Conservation (phyloP, 1,284 basidiomycete species). For the Calocybe gambosa region DNA sequence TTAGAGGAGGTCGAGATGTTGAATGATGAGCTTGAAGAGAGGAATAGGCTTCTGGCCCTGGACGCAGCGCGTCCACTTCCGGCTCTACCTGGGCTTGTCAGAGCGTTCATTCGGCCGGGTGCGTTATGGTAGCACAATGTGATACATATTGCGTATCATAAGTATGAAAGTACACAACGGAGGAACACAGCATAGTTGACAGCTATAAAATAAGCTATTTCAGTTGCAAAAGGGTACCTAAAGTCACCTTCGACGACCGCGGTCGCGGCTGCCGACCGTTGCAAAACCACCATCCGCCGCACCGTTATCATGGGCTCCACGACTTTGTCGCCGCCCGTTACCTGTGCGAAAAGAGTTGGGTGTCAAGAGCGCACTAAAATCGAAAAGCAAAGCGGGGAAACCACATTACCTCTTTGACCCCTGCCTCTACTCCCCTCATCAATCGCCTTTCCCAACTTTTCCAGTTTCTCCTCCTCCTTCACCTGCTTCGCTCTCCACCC, state of each 20-base stretch:
- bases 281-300: not conserved
- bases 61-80: not conserved
- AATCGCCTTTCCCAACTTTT: conserved; percentile 6
- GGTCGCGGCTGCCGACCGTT: not conserved
- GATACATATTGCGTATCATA: not conserved
- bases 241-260: not conserved
- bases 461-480: conserved; percentile 22
- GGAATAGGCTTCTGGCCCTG: not conserved
- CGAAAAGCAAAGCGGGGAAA: not conserved
- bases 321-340: not conserved
- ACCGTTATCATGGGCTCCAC: no score
- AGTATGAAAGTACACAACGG: not conserved
- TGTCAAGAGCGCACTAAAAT: not conserved
- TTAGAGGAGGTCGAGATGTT: not conserved
- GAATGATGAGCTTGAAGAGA: not conserved
- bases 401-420: not conserved
- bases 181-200: not conserved
- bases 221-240: no score
- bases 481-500: conserved; percentile 30
- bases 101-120: not conserved
- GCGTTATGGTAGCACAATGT: not conserved
- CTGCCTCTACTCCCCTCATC: conserved; percentile 8
- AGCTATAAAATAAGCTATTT: no score
- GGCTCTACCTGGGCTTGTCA: not conserved
- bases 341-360: not conserved